These are phyloP conservation scores for Sutorius eximius DNA, from an alignment of 1,284 basidiomycete genomes.

Conservation along the genomic window DNA sequence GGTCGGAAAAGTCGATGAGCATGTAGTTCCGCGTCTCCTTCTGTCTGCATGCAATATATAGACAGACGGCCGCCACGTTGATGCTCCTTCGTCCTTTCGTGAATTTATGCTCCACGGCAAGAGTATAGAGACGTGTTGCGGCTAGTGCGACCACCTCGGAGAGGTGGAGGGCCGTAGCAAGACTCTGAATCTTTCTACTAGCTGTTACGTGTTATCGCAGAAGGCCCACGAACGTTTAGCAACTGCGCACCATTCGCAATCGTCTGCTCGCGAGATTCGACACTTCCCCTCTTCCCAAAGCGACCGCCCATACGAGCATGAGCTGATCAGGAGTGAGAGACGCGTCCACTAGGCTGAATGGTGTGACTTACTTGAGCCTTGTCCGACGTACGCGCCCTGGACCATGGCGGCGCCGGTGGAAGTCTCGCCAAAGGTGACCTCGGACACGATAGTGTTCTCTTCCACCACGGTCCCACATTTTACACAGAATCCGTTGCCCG, in stretches of 20 bases:
- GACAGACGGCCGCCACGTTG: constrained; percentile 93
- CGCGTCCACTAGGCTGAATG: not conserved
- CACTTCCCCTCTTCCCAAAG: constrained; percentile 72
- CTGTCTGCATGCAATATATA: constrained; percentile 93
- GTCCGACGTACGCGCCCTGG: constrained; percentile 91
- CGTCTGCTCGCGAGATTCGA: constrained; percentile 84
- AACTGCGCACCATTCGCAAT: constrained; percentile 74
- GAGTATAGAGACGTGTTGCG: constrained; percentile 87
- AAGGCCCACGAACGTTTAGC: not conserved
- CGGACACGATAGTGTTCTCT: constrained; percentile 92
- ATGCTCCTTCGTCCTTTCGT: constrained; percentile 90
- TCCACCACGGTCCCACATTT: constrained; percentile 89
- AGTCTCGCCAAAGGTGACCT: constrained; percentile 94
- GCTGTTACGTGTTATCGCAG: constrained; percentile 48
- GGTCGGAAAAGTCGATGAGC: constrained; percentile 97
- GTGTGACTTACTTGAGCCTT: constrained; percentile 78
- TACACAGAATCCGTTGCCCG: constrained; percentile 82
- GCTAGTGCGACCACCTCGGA: constrained; percentile 80
- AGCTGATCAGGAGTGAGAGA: constrained; percentile 44
- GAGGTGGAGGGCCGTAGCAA: constrained; percentile 76
- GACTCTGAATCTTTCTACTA: constrained; percentile 77
- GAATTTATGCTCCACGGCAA: constrained; percentile 93
- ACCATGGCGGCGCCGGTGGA: constrained; percentile 92
- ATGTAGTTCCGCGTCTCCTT: constrained; percentile 91
- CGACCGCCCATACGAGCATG: constrained; percentile 78